A percentile compares a stretch with the other conserved stretches of the same genome.
phyloP scores from a whole-genome alignment of 345 rosid species.

The Bruguiera sexangula region DNA sequence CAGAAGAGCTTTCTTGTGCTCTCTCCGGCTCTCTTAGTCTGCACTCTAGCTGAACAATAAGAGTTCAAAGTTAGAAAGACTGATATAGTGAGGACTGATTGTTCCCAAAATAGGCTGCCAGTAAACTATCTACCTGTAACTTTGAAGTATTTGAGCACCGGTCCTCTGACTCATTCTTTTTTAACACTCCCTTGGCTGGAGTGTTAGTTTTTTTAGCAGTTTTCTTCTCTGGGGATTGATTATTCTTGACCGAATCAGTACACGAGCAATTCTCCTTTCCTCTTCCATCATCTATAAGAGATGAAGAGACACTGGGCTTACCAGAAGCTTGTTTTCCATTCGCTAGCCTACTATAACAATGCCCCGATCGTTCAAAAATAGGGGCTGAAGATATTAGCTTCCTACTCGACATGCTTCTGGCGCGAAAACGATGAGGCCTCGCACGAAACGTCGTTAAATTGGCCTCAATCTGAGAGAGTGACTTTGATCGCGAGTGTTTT shows the following conservation, averaged over 20 bases:
- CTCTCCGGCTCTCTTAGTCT: slow-evolving; percentile 58
- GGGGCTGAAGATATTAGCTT: slow-evolving; percentile 51
- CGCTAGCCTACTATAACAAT: slow-evolving; percentile 26
- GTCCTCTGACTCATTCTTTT: slow-evolving; percentile 32
- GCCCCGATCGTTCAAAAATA: slow-evolving; percentile 28
- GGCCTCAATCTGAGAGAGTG: slow-evolving; percentile 58
- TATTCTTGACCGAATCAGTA: slow-evolving; percentile 48
- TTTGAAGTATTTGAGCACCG: slow-evolving; percentile 32
- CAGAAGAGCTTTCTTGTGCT: slow-evolving; percentile 50
- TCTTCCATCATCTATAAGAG: slow-evolving; percentile 29
- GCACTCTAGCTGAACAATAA: slow-evolving; percentile 54
- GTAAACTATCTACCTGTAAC: slow-evolving; percentile 28
- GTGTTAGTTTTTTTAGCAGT: slow-evolving; percentile 33
- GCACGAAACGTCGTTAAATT: slow-evolving; percentile 36
- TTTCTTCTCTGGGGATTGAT: slow-evolving; percentile 55
- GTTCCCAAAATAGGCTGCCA: not conserved
- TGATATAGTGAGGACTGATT: not conserved
- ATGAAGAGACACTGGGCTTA: slow-evolving; percentile 34
- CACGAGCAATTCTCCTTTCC: slow-evolving; percentile 71
- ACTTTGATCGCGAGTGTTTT: slow-evolving; percentile 73
- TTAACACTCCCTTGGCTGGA: slow-evolving; percentile 45
- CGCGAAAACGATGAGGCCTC: slow-evolving; percentile 52
- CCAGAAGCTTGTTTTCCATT: slow-evolving; percentile 44
- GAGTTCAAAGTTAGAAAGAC: slow-evolving; percentile 12
- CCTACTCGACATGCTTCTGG: slow-evolving; percentile 63